These are phyloP conservation scores for Cyathus striatus DNA, from an alignment of 768 basidiomycete species.

Conservation along the genomic window DNA sequence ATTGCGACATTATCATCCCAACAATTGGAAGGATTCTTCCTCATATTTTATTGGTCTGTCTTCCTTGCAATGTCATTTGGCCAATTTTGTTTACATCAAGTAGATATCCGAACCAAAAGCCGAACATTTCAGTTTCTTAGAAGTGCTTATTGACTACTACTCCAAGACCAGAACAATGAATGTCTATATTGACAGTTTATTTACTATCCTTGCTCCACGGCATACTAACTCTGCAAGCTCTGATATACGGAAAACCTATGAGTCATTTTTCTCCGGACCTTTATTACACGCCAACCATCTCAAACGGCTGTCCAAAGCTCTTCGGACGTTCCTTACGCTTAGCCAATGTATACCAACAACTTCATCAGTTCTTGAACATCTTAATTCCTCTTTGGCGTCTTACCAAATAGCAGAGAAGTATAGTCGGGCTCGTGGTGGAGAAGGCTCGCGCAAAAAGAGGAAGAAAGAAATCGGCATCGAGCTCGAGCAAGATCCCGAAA, in stretches of 20 bases:
- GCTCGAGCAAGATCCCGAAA: conserved; percentile 10
- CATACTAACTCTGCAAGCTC: conserved; percentile 10
- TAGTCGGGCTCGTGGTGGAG: conserved; percentile 12
- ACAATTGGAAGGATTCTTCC: conserved; percentile 44
- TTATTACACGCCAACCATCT: conserved; percentile 40
- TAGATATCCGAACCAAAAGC: conserved; percentile 22
- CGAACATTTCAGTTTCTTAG: conserved; percentile 35
- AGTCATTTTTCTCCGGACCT: conserved; percentile 29
- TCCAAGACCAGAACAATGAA: conserved; percentile 67
- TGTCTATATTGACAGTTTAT: conserved; percentile 37
- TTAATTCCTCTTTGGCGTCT: conserved; percentile 27
- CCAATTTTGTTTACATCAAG: not conserved
- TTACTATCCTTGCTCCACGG: conserved; percentile 32
- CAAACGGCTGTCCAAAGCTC: conserved; percentile 41
- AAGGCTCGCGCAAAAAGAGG: conserved; percentile 31
- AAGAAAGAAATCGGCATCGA: conserved; percentile 13
- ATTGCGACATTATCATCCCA: conserved; percentile 56
- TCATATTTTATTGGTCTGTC: conserved; percentile 42
- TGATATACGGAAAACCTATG: conserved; percentile 23
- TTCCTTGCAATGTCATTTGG: not conserved
- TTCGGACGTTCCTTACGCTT: conserved; percentile 53
- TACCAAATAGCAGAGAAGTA: conserved; percentile 16
- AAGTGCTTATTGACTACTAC: conserved; percentile 59
- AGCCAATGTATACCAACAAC: conserved; percentile 40
- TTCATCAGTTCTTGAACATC: conserved; percentile 19